Evolutionary conservation across 768 basidiomycete genomes (phyloP), one percentile per base, ranked within the genome.

Genomic region (Imleria badia): DNA sequence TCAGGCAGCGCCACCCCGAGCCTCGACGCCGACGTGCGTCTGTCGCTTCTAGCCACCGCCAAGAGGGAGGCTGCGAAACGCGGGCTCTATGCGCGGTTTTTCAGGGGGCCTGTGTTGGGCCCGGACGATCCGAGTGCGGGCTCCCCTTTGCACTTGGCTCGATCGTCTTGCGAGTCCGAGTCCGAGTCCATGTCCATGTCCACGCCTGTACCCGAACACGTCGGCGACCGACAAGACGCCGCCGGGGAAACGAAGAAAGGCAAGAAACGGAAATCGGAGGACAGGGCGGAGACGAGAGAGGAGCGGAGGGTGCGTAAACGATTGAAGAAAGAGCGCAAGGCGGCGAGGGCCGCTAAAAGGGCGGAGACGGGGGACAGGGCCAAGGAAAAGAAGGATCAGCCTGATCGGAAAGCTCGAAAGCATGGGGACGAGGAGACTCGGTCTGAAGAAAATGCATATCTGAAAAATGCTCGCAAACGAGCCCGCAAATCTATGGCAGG

Each of bases 31-130:
- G 45, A 44, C 33, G 42, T 61, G 8, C 76, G 75, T 42, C 71
- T 78, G 19, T 83, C 75, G 52, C 69, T 92, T 13, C 65, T 93
- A 49, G 75, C 82, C 1, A 68, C 73, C 5, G 89, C 91, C 6
- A 92, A 91, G 69, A 78, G 87, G 42, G 88, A 92, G 60, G 84
- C 89, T 11, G 94, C 93, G 0, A 83, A 80, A 56, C 77, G 81
- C 12, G 78, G 76, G 19, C 77, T 98, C 4, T 98, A 97, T 67
- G 77, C 91, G 5, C 78, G 78, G 54, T 96, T 97, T 69, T 89
- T 87, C 64, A 82, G 86, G 22, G 94, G 93, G 0, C 84, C 89
- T 19, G 73, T 87, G 33, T 69, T 91, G 17, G 81, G 81, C 2
- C 81, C 81, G 22, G 81, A 79, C 41, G 46, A 31, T 20, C 26